Conservation (phyloP, 306 rosid genomes). For the Geum urbanum region DNA sequence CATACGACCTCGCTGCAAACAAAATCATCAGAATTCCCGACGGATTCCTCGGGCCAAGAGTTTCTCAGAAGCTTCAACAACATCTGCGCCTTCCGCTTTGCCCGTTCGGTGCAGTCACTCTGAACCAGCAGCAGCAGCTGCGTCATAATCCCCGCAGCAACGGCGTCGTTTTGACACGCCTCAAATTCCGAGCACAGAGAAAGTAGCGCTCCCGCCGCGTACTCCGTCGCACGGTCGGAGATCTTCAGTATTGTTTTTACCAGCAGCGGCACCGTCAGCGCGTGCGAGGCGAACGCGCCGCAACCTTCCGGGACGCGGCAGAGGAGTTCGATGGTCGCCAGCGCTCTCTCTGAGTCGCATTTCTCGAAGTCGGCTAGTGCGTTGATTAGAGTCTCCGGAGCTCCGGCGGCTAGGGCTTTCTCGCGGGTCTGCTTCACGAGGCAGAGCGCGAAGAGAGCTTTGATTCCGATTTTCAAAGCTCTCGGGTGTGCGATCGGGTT, state of each 20-base stretch:
- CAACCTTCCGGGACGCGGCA: slow-evolving; percentile 62
- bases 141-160: slow-evolving; percentile 73
- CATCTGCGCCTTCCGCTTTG: slow-evolving; percentile 86
- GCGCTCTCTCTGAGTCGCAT: slow-evolving; percentile 74
- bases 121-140: slow-evolving; percentile 77
- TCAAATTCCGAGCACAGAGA: slow-evolving; percentile 78
- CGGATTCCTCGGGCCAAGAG: slow-evolving; percentile 89
- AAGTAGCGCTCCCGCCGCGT: slow-evolving; percentile 78
- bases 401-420: slow-evolving; percentile 69
- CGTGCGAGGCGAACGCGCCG: slow-evolving; percentile 56
- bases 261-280: slow-evolving; percentile 74
- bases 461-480: slow-evolving; percentile 65
- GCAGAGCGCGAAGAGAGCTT: slow-evolving; percentile 71
- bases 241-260: slow-evolving; percentile 78
- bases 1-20: slow-evolving; percentile 61
- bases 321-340: slow-evolving; percentile 74
- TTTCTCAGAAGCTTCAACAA: slow-evolving; percentile 93
- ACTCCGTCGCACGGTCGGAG: slow-evolving; percentile 86
- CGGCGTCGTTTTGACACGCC: slow-evolving; percentile 57
- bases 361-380: slow-evolving; percentile 72
- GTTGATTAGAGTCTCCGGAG: slow-evolving; percentile 59
- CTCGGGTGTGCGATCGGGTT: slow-evolving; percentile 53
- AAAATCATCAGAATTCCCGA: slow-evolving; percentile 78
- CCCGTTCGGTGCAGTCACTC: slow-evolving; percentile 89
- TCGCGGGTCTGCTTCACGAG: slow-evolving; percentile 68